Percentiles rank a stretch among this genome's conserved stretches.
Conservation (phyloP, 2,329 filamentous ascomycete species). For the Ambrosiella cleistominuta region DNA sequence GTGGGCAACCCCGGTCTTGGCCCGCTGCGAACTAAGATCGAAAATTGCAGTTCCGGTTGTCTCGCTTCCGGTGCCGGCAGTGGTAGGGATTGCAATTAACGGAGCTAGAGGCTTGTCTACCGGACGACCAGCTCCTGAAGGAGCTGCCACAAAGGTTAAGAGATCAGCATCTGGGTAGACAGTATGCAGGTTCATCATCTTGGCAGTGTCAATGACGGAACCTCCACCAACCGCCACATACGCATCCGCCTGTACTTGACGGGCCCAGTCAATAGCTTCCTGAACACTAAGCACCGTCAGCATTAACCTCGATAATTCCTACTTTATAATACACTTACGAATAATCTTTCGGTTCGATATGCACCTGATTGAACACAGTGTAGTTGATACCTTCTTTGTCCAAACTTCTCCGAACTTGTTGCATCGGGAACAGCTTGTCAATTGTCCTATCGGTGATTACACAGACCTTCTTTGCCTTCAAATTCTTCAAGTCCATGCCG, state of each 20-base stretch:
- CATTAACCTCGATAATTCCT: not conserved
- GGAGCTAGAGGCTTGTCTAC: conserved; percentile 49
- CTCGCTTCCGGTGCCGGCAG: conserved; percentile 75
- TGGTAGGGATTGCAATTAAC: conserved; percentile 59
- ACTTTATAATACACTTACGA: conserved; percentile 37
- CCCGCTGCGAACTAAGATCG: conserved; percentile 72
- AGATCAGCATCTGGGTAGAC: conserved; percentile 85
- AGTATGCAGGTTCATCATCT: conserved; percentile 94
- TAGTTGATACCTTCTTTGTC: conserved; percentile 63
- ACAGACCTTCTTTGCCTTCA: conserved; percentile 71
- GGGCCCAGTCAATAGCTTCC: conserved; percentile 75
- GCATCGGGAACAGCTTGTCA: conserved; percentile 69
- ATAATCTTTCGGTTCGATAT: conserved; percentile 86
- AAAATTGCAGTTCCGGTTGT: conserved; percentile 98
- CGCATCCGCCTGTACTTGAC: conserved; percentile 65
- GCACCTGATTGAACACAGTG: conserved; percentile 62
- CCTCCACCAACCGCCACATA: conserved; percentile 86
- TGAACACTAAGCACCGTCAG: conserved; percentile 41
- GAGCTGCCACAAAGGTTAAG: conserved; percentile 93
- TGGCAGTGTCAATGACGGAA: conserved; percentile 94
- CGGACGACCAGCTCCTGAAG: conserved; percentile 64
- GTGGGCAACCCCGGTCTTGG: conserved; percentile 93
- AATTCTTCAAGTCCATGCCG: conserved; percentile 91
- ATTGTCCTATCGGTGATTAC: conserved; percentile 84
- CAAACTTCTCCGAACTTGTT: conserved; percentile 68